Evolutionary conservation across 257 asterid genomes (phyloP).

Genomic region (Solanum lycopersicoides): DNA sequence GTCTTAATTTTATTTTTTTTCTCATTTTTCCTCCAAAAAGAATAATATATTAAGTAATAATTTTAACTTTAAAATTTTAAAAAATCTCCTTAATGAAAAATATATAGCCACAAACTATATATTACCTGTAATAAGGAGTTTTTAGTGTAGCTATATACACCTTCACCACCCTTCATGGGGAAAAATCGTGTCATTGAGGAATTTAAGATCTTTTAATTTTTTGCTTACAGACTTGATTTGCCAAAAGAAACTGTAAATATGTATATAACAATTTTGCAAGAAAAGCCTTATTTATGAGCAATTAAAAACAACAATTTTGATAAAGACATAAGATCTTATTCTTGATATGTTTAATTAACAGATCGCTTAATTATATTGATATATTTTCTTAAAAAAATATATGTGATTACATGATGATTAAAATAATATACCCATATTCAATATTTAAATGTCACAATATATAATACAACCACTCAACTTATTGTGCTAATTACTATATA

Average conservation of each 20-base stretch:
- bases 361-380: background rate
- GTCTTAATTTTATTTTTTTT: background rate
- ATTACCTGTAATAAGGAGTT: slow-evolving; percentile 42
- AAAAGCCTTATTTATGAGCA: background rate
- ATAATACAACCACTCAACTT: background rate
- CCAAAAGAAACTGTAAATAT: background rate
- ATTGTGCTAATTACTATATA: background rate
- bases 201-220: background rate
- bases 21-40: background rate
- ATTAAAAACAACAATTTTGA: background rate
- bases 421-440: background rate
- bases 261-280: background rate
- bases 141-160: slow-evolving; percentile 24
- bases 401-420: background rate
- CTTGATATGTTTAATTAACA: background rate
- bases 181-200: background rate
- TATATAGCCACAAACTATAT: background rate
- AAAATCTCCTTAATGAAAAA: background rate
- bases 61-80: background rate
- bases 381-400: background rate
- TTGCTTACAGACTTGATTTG: background rate
- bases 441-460: background rate
- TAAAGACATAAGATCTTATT: background rate
- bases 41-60: background rate
- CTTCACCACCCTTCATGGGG: slow-evolving; percentile 37